Evolutionary conservation across 495 filamentous ascomycete species (phyloP).

Genomic region (Lentithecium fluviatile): DNA sequence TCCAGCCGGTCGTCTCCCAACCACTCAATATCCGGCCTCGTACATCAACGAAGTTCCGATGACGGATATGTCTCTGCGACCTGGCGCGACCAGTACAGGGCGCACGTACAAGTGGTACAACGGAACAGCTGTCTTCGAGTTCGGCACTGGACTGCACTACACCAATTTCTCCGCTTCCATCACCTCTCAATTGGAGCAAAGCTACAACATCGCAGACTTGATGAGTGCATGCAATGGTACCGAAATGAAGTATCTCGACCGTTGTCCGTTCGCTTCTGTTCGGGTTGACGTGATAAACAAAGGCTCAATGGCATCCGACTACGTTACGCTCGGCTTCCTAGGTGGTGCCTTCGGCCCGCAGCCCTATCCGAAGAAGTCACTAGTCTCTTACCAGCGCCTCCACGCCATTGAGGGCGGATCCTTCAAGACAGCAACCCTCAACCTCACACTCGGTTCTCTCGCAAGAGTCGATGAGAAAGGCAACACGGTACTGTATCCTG

Average conservation of each 20-base stretch:
- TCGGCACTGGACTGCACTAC: slow-evolving; percentile 58
- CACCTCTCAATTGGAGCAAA: slow-evolving; percentile 25
- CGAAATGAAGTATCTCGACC: slow-evolving; percentile 37
- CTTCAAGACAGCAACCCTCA: slow-evolving; percentile 45
- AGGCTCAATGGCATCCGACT: slow-evolving; percentile 57
- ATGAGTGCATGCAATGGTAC: slow-evolving; percentile 28
- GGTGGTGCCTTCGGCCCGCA: slow-evolving; percentile 56
- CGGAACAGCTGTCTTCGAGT: slow-evolving; percentile 53
- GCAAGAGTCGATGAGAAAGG: slow-evolving; percentile 59
- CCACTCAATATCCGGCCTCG: slow-evolving; percentile 58
- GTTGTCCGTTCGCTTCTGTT: slow-evolving; percentile 44
- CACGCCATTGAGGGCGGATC: slow-evolving; percentile 46
- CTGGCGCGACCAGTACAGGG: slow-evolving; percentile 45
- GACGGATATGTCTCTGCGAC: slow-evolving; percentile 58
- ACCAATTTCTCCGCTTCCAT: slow-evolving; percentile 49
- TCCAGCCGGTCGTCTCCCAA: slow-evolving; percentile 57
- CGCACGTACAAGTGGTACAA: slow-evolving; percentile 66
- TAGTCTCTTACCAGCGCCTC: slow-evolving; percentile 60
- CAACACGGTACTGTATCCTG: slow-evolving; percentile 64
- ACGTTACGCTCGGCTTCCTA: slow-evolving; percentile 58
- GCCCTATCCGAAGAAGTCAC: slow-evolving; percentile 63
- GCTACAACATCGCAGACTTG: slow-evolving; percentile 40
- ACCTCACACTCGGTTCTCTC: slow-evolving; percentile 57
- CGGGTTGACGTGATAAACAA: slow-evolving; percentile 52
- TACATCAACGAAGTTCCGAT: slow-evolving; percentile 56